Evolutionary conservation across 78 protist species (phyloP), one percentile per base, ranked within the genome.

Genomic region (Chrysochromulina tobinii): DNA sequence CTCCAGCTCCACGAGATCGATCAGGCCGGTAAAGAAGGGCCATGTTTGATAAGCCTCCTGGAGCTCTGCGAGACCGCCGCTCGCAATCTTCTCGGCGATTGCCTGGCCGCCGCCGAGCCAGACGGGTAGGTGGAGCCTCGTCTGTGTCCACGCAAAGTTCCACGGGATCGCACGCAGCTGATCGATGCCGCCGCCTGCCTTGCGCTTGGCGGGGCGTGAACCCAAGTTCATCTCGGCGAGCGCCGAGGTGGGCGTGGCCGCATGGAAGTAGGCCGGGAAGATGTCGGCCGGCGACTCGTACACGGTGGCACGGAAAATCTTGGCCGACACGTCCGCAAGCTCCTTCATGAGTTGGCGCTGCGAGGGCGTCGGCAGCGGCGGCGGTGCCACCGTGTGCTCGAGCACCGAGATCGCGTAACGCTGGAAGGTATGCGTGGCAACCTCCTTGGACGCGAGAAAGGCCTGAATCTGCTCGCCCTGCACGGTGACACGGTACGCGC

Each of bases 141-240:
- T 87, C 61, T 96, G 97, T 2, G 97, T 94, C 92, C 95, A 93
- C 9, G 94, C 83, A 64, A 96, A 96, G 14, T 93, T 23, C 95
- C 96, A 96, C 54, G 97, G 97, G 61, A 96, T 96, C 38, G 97
- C 97, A 18, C 97, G 93, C 21, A 96, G 93, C 57, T 67, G 27
- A 64, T 89, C 94, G 25, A 90, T 81, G 12, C 94, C 95, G 59
- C 59, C 88, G 18, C 6, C 48, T 0, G 81, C 90, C 25, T 50
- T 73, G 61, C 96, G 75, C 84, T 90, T 88, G 3, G 91, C 9
- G 48, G 96, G 96, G 57, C 97, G 91, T 15, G 91, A 72, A 21
- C 97, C 96, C 66, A 96, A 77, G 58, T 91, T 93, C 54, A 94
- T 21, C 77, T 27, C 2, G 77, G 51, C 77, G 23, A 69, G 61